Evolutionary conservation across 805 yeast species (phyloP).

Genomic region (Candida gorgasii): DNA sequence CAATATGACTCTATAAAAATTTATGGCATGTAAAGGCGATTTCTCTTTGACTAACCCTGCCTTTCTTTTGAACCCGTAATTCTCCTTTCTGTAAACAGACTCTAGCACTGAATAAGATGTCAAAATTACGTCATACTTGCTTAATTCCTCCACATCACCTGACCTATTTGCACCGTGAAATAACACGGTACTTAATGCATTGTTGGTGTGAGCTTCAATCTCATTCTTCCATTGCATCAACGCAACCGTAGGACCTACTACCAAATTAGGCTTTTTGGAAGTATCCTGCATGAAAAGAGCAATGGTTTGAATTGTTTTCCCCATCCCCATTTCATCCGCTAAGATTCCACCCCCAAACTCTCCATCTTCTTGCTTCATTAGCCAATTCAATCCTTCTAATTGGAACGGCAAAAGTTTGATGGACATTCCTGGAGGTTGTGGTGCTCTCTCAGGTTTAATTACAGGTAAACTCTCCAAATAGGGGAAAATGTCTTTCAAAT

Average conservation of each 20-base stretch:
- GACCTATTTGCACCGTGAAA: slow-evolving; percentile 88
- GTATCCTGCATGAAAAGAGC: slow-evolving; percentile 76
- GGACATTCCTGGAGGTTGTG: slow-evolving; percentile 78
- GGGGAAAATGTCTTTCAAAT: slow-evolving; percentile 69
- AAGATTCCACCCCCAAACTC: slow-evolving; percentile 85
- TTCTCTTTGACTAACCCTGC: slow-evolving; percentile 69
- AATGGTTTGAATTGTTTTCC: slow-evolving; percentile 95
- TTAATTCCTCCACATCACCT: slow-evolving; percentile 53
- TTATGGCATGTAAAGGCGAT: slow-evolving; percentile 70
- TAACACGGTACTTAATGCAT: slow-evolving; percentile 62
- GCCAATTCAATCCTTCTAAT: slow-evolving; percentile 90
- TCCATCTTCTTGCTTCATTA: slow-evolving; percentile 75
- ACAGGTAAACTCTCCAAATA: slow-evolving; percentile 50
- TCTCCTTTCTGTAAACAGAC: slow-evolving; percentile 79
- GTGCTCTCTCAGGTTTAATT: slow-evolving; percentile 55
- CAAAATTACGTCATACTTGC: slow-evolving; percentile 72
- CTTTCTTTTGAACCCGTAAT: slow-evolving; percentile 78
- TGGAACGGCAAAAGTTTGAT: slow-evolving; percentile 84
- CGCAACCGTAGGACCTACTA: slow-evolving; percentile 98
- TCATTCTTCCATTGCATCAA: slow-evolving; percentile 97
- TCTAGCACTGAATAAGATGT: slow-evolving; percentile 94
- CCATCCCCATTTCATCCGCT: slow-evolving; percentile 99
- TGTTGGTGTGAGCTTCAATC: slow-evolving; percentile 77
- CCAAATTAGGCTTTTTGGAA: slow-evolving; percentile 72
- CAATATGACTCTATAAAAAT: slow-evolving; percentile 80